A percentile compares a stretch with the other conserved stretches of the same genome.
Evolutionary conservation across 495 filamentous ascomycete species (phyloP).

Genomic region (Aspergillus conjunctus): DNA sequence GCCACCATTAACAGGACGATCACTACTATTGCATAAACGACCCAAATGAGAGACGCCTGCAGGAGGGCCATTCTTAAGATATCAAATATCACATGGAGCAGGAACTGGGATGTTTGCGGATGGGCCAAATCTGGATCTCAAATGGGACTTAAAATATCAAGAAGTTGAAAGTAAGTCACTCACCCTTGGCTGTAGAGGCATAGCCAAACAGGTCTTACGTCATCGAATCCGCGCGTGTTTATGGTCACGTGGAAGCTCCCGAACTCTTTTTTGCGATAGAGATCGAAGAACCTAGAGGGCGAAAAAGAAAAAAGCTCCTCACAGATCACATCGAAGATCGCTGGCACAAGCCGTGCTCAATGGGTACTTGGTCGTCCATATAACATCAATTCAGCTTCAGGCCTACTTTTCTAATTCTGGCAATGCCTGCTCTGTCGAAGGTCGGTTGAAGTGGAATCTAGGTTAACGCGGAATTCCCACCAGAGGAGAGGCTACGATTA

Average conservation of each 20-base stretch:
- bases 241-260: slow-evolving; percentile 20
- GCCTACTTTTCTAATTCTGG: slow-evolving; percentile 2
- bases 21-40: slow-evolving; percentile 82
- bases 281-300: not conserved
- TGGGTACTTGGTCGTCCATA: not conserved
- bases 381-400: not conserved
- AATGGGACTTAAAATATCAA: not conserved
- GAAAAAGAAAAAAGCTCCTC: not conserved
- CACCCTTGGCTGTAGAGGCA: not conserved
- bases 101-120: not conserved
- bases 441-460: slow-evolving; percentile 20
- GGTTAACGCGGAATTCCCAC: slow-evolving; percentile 24
- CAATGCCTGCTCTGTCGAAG: slow-evolving; percentile 21
- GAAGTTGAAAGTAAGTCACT: slow-evolving; percentile 4
- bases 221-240: slow-evolving; percentile 15
- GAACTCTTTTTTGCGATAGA: not conserved
- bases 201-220: slow-evolving; percentile 21
- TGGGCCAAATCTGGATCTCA: not conserved
- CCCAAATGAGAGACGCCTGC: slow-evolving; percentile 85
- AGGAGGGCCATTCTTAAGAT: slow-evolving; percentile 63
- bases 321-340: not conserved
- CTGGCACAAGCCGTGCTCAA: not conserved
- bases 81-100: slow-evolving; percentile 19
- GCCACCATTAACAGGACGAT: slow-evolving; percentile 69
- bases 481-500: slow-evolving; percentile 5